Conservation (phyloP, 768 basidiomycete genomes). For the Naganishia vaughanmartiniae region DNA sequence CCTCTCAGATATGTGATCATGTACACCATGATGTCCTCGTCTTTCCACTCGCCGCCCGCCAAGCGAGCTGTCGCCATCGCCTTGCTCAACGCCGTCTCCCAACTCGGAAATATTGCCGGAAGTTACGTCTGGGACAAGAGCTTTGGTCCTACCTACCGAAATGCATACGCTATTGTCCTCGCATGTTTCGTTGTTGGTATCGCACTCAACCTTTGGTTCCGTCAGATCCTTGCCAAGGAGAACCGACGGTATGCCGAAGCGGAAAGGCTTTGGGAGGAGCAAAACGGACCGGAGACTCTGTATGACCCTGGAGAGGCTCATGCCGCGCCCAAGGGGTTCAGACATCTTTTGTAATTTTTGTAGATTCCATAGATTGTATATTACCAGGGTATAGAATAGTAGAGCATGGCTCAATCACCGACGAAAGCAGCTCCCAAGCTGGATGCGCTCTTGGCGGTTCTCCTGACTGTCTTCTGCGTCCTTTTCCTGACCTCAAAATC, state of each 20-base stretch:
- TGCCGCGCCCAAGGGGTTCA: not conserved
- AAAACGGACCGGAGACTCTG: not conserved
- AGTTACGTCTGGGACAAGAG: slow-evolving; percentile 59
- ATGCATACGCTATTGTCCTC: slow-evolving; percentile 72
- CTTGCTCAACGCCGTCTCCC: slow-evolving; percentile 73
- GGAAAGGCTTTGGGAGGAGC: not conserved
- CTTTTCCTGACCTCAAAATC: no score
- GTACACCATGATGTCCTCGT: slow-evolving; percentile 57
- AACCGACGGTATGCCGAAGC: not conserved
- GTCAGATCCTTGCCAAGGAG: slow-evolving; percentile 38
- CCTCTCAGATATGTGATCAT: slow-evolving; percentile 64
- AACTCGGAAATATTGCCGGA: slow-evolving; percentile 79
- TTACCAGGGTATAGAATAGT: not conserved
- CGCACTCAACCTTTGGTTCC: slow-evolving; percentile 56
- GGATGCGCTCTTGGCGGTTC: no score
- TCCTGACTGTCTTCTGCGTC: no score
- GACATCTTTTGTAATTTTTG: not conserved
- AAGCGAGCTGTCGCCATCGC: slow-evolving; percentile 68
- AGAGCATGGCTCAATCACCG: not conserved
- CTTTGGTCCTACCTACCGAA: slow-evolving; percentile 59
- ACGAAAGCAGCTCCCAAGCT: no score
- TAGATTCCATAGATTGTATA: not conserved
- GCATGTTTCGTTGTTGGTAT: slow-evolving; percentile 58
- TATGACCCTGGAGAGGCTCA: not conserved
- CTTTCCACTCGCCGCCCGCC: slow-evolving; percentile 73